Conservation (phyloP, 805 yeast genomes). For the Blastobotrys mokoenaii region DNA sequence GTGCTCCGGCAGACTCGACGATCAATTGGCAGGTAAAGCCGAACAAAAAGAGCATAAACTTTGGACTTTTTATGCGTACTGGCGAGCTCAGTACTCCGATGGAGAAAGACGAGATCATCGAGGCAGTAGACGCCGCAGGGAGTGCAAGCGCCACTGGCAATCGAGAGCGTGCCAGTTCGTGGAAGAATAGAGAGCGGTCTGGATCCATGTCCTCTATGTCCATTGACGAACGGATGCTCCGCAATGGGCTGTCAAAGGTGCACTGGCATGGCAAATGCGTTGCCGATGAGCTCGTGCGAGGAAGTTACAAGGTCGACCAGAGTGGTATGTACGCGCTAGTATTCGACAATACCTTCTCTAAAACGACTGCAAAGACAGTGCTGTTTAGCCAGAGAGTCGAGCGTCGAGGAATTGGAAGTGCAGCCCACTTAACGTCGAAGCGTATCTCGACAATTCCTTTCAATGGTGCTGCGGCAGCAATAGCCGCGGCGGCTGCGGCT, state of each 20-base stretch:
- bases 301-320: slow-evolving; percentile 45
- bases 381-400: slow-evolving; percentile 47
- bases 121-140: slow-evolving; percentile 4
- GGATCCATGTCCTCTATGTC: background rate
- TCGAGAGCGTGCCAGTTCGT: background rate
- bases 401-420: background rate
- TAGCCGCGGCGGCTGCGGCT: background rate
- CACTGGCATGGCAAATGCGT: slow-evolving; percentile 48
- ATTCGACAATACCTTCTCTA: slow-evolving; percentile 86
- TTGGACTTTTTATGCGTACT: slow-evolving; percentile 24
- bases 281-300: slow-evolving; percentile 56
- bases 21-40: slow-evolving; percentile 82
- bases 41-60: slow-evolving; percentile 48
- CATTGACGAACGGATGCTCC: slow-evolving; percentile 43
- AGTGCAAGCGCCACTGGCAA: background rate
- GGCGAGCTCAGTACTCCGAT: background rate
- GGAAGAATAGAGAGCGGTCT: background rate
- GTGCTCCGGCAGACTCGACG: slow-evolving; percentile 55
- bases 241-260: slow-evolving; percentile 43
- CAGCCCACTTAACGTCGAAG: no score
- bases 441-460: background rate
- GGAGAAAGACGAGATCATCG: slow-evolving; percentile 6
- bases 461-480: background rate
- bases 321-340: slow-evolving; percentile 74
- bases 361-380: slow-evolving; percentile 73